Conservation (phyloP, 1,284 basidiomycete genomes). For the Sphaerobolus stellatus region DNA sequence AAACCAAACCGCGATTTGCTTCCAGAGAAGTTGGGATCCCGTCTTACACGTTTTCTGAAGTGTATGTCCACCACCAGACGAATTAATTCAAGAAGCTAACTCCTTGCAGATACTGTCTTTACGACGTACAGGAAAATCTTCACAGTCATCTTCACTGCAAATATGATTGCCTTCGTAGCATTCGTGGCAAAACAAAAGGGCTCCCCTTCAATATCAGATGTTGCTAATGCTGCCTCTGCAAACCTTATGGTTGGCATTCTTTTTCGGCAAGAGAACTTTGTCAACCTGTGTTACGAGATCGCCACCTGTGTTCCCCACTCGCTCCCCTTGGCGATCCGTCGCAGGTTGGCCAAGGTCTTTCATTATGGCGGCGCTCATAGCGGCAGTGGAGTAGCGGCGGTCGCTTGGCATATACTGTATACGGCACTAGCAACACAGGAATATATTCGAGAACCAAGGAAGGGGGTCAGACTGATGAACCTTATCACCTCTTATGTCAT, state of each 20-base stretch:
- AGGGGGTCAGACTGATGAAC: background rate
- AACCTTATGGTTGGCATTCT: conserved; percentile 38
- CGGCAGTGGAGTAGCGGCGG: conserved; percentile 4
- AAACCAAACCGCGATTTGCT: background rate
- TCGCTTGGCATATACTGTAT: conserved; percentile 3
- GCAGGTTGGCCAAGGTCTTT: conserved; percentile 33
- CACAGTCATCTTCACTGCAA: background rate
- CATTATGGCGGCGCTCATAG: conserved; percentile 15
- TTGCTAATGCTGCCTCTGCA: conserved; percentile 34
- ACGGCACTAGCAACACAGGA: background rate
- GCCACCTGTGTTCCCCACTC: conserved; percentile 32
- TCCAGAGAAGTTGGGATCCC: background rate
- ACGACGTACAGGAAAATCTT: background rate
- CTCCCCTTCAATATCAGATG: conserved; percentile 14
- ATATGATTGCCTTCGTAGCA: background rate
- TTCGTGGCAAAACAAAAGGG: background rate
- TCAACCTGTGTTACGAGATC: conserved; percentile 31
- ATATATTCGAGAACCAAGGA: background rate
- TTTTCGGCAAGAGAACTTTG: conserved; percentile 38
- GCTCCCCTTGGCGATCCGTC: conserved; percentile 33
- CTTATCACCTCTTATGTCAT: background rate
- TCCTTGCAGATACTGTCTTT: background rate
- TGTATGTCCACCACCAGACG: background rate
- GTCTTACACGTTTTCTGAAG: background rate
- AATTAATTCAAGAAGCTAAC: background rate